These are phyloP conservation scores for Colletotrichum falcatum DNA, from an alignment of 2,329 filamentous ascomycete genomes.

Conservation along the genomic window DNA sequence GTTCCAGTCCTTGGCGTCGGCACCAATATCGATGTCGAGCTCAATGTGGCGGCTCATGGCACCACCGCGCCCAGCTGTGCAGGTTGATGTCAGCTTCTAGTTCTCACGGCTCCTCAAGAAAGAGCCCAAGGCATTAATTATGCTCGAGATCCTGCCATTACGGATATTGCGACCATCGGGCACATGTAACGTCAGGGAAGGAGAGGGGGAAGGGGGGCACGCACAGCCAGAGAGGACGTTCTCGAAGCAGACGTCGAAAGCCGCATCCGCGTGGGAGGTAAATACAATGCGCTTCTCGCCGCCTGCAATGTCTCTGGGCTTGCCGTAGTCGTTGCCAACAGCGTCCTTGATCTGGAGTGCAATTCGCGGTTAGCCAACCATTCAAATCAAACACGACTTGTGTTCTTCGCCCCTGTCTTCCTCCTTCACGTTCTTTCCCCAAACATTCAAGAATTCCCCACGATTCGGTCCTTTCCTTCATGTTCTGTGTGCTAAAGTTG, in stretches of 20 bases:
- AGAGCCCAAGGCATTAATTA: background rate
- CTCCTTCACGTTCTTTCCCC: background rate
- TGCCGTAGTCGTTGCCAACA: conserved; percentile 94
- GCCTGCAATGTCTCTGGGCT: conserved; percentile 89
- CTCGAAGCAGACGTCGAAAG: conserved; percentile 97
- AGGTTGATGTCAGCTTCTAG: conserved; percentile 41
- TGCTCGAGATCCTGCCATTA: conserved; percentile 37
- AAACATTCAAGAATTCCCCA: background rate
- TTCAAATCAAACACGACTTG: background rate
- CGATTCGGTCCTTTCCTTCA: background rate
- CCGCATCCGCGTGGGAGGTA: conserved; percentile 89
- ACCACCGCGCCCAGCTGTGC: conserved; percentile 53
- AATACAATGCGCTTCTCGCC: conserved; percentile 95
- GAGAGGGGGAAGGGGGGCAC: conserved; percentile 48
- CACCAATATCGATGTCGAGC: conserved; percentile 95
- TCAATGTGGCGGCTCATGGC: conserved; percentile 79
- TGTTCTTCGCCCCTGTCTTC: background rate
- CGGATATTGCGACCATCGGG: background rate
- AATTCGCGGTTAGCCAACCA: conserved; percentile 25
- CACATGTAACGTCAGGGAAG: background rate
- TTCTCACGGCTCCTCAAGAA: background rate
- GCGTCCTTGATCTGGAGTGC: conserved; percentile 85
- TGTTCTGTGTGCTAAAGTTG: background rate
- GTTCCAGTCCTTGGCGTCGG: conserved; percentile 98
- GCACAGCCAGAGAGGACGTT: conserved; percentile 80